Evolutionary conservation across 1,139 yeast species (phyloP).

Genomic region (Kurtzmaniella quercitrusa): DNA sequence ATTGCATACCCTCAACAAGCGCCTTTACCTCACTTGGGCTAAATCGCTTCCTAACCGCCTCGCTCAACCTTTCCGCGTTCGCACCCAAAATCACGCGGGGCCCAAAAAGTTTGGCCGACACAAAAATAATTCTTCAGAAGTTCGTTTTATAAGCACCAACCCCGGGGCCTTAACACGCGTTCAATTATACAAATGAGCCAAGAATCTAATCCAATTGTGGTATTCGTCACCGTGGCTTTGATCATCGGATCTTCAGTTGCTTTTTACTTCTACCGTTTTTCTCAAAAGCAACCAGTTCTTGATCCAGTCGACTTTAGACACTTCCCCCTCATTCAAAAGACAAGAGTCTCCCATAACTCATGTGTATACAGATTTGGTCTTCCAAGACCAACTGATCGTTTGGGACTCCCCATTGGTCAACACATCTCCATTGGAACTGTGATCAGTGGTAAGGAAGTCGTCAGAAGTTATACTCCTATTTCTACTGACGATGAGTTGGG

Average conservation of each 20-base stretch:
- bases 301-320: conserved; percentile 67
- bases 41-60: no score
- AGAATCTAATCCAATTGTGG: conserved; percentile 36
- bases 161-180: not conserved
- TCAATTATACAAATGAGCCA: not conserved
- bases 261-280: conserved; percentile 32
- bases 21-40: no score
- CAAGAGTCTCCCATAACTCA: conserved; percentile 74
- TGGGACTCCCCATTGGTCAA: conserved; percentile 95
- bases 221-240: conserved; percentile 41
- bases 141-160: not conserved
- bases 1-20: no score
- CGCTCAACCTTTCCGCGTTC: not conserved
- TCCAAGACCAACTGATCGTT: conserved; percentile 67
- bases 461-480: conserved; percentile 92
- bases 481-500: conserved; percentile 84
- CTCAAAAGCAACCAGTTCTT: conserved; percentile 46
- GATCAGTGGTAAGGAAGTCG: conserved; percentile 68
- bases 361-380: conserved; percentile 83
- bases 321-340: conserved; percentile 81
- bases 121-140: not conserved
- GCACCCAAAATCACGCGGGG: conserved; percentile 1
- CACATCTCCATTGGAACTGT: conserved; percentile 77
- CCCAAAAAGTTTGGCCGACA: not conserved
- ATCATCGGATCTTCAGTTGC: conserved; percentile 37